Base-by-base conservation (phyloP, 495 filamentous ascomycete species). In the Podospora pseudoanserina region DNA sequence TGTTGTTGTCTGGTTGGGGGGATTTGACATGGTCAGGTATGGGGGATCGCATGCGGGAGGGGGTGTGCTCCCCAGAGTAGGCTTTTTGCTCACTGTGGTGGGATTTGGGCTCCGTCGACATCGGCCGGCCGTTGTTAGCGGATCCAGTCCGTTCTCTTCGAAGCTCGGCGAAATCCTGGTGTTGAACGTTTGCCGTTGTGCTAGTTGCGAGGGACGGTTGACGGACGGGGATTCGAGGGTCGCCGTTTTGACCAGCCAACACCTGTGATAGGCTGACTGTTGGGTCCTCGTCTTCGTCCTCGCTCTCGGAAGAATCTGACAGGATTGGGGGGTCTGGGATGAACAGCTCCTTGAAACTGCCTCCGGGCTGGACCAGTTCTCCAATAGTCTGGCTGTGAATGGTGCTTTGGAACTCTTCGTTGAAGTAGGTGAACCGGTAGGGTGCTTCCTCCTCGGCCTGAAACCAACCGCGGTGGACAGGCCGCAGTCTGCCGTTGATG, bases 401-500 rank as follows among this genome's bases (percentile, higher is more conserved):
- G 0, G 95, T 98, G 73, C 90, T 93, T 60, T 89, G 88, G 68
- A 98, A 92, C 70, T 97, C 92, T 73, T 98, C 95, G 76, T 97
- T 97, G 83, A 99, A 99, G 73, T 99, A 99, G 2, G 95, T 99
- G 75, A 96, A 98, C 57, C 95, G 87, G 75, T 96, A 99, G 0
- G 95, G 95, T 1, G 89, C 89, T 63, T 97, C 96, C 53, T 97
- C 93, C 71, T 95, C 92, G 67, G 91, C 88, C 27, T 89, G 85
- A 76, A 94, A 92, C 95, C 95, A 99, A 5, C 84, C 82, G 64
- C 90, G 92, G 67, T 92, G 89, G 7, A 84, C 80, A 7, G 95
- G 93, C 9, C 95, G 88, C 63, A 98, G 76, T 65, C 95, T 86
- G 7, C 95, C 95, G 61, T 91, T 92, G 63, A 99, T 88, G 64